Conservation (phyloP, 176 grass and related monocot species). For the Pontederia paniculata region DNA sequence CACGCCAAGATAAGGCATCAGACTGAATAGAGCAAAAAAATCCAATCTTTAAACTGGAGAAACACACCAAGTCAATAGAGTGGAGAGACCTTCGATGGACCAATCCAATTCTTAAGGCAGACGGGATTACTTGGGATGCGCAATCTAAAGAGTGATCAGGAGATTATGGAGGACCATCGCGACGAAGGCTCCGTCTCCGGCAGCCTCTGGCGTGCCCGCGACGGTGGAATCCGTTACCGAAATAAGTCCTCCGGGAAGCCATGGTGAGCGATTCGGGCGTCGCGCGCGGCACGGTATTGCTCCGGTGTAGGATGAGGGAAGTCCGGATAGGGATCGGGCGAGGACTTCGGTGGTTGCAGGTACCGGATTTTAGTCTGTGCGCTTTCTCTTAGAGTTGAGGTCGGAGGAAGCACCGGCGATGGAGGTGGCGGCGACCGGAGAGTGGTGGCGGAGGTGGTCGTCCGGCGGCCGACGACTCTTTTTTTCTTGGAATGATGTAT, state of each 20-base stretch:
- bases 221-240: constrained; percentile 28
- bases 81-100: too few species aligned
- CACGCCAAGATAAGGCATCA: neutral
- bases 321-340: constrained; percentile 35
- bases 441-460: neutral
- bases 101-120: neutral
- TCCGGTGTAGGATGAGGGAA: constrained; percentile 35
- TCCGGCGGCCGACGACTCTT: too few species aligned
- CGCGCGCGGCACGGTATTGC: constrained; percentile 54
- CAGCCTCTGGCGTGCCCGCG: too few species aligned
- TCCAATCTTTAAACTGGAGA: neutral
- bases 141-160: constrained; percentile 60
- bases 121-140: constrained; percentile 37
- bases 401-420: neutral
- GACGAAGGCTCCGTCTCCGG: neutral
- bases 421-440: too few species aligned
- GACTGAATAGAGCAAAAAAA: neutral
- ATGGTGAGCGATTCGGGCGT: constrained; percentile 56
- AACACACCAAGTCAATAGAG: neutral
- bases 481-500: too few species aligned
- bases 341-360: neutral
- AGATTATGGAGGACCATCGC: constrained; percentile 58
- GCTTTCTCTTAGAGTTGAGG: constrained; percentile 42
- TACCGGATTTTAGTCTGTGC: constrained; percentile 4
- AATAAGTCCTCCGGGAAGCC: constrained; percentile 82